phyloP scores from a whole-genome alignment of 2,329 filamentous ascomycete genomes.

The Huntiella abstrusa region DNA sequence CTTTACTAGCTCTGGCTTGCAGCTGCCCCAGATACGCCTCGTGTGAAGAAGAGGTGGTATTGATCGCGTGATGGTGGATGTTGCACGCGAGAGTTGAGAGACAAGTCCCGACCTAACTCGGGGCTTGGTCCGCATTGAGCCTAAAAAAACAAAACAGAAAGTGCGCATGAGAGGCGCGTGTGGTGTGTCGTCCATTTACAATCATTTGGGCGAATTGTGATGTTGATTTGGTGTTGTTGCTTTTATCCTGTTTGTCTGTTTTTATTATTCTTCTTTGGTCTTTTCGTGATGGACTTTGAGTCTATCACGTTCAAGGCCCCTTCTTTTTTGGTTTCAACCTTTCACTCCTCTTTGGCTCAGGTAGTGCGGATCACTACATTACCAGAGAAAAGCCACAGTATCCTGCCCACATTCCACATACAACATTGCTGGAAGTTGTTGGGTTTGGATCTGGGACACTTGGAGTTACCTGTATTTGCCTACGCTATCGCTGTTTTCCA shows the following conservation, averaged over 20 bases:
- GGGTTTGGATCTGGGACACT: slow-evolving; percentile 25
- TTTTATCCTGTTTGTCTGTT: background rate
- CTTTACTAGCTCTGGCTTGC: too few species aligned
- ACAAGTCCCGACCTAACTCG: slow-evolving; percentile 5
- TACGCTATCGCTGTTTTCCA: slow-evolving; percentile 61
- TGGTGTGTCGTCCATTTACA: background rate
- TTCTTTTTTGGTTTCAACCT: slow-evolving; percentile 2
- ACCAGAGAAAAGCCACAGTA: slow-evolving; percentile 12
- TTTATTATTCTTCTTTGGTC: background rate
- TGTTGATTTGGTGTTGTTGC: background rate
- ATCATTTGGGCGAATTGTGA: background rate
- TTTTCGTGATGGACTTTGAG: background rate
- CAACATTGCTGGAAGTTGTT: slow-evolving; percentile 47
- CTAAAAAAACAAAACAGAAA: slow-evolving; percentile 7
- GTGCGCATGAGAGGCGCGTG: too few species aligned
- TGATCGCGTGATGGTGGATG: slow-evolving; percentile 3
- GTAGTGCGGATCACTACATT: slow-evolving; percentile 12
- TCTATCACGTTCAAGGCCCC: background rate
- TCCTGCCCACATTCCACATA: slow-evolving; percentile 30
- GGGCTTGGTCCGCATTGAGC: slow-evolving; percentile 10
- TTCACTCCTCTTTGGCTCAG: slow-evolving; percentile 12
- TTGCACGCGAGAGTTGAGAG: slow-evolving; percentile 8
- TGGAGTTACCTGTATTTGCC: slow-evolving; percentile 45
- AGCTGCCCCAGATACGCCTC: too few species aligned
- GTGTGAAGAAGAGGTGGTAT: too few species aligned